These are phyloP conservation scores for Amauroascus niger DNA, from an alignment of 2,329 filamentous ascomycete species.

Conservation along the genomic window DNA sequence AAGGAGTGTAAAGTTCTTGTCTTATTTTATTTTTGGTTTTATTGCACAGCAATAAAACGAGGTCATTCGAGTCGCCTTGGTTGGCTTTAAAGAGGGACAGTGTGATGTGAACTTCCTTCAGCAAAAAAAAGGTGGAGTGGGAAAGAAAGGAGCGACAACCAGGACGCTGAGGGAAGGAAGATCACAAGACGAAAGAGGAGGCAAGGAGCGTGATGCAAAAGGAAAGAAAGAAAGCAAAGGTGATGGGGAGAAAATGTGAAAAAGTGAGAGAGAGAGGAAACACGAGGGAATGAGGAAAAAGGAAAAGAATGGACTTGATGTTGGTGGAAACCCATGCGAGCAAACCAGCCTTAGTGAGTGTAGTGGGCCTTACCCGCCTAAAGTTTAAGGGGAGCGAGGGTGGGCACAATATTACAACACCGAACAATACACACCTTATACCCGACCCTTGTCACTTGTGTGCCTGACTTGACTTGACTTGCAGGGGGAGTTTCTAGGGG, in stretches of 20 bases:
- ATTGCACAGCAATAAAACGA: slow-evolving; percentile 12
- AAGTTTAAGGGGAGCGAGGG: neutral
- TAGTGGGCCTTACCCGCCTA: neutral
- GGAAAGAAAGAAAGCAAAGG: slow-evolving; percentile 19
- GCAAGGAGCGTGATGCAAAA: slow-evolving; percentile 21
- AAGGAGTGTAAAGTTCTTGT: neutral
- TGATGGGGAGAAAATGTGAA: slow-evolving; percentile 16
- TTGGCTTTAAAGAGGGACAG: slow-evolving; percentile 5
- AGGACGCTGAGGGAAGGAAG: slow-evolving; percentile 14
- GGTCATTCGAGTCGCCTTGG: neutral
- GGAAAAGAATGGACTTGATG: slow-evolving; percentile 6
- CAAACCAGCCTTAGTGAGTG: neutral
- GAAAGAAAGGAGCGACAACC: slow-evolving; percentile 9
- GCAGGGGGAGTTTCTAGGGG: too few relatives aligned
- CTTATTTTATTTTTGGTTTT: neutral
- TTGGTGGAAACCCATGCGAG: neutral
- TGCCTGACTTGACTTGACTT: too few relatives aligned
- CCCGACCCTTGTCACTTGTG: too few relatives aligned
- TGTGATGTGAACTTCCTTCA: neutral
- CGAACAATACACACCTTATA: neutral
- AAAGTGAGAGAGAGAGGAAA: slow-evolving; percentile 6
- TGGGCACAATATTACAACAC: neutral
- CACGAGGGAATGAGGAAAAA: slow-evolving; percentile 7
- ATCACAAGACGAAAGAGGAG: slow-evolving; percentile 16
- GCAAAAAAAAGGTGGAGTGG: neutral